Base-by-base conservation (phyloP, 1,284 basidiomycete species). In the Inonotus hispidus region DNA sequence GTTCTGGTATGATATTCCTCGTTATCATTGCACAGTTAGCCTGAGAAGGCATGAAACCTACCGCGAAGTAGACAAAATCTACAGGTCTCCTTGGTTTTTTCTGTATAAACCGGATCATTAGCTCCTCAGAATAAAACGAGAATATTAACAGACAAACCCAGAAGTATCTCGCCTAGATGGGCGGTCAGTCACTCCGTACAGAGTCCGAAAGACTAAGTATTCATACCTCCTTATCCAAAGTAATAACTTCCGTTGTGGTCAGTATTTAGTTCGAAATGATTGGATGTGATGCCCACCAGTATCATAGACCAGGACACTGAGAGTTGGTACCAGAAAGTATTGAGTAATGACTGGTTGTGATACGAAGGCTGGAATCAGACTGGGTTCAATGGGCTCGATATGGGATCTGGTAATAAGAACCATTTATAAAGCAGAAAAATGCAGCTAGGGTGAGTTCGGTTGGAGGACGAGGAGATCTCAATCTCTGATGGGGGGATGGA, bases 381-480 rank as follows among this genome's bases (percentile, higher is more conserved):
- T 32, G 13, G 49, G 49, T 32, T 52, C 49, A 16, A 52, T 27
- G 27, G 49, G 27, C 1, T 52, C 27, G 16, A 35, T 27, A 35
- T 29, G 5, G 13, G 49, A 52, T 3, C 49, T 23, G 16, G 3
- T 19, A 52, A 14, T 5, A 3, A 27, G 78, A 83, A 46, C 66
- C 60, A 47, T 71, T 43, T 39, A 8, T 32, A 8, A 32, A 32
- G 32, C 8, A 32, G 32, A 32, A 8, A 4, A 32, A n/a, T 32
- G 32, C 32, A 32, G 32, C 3, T 4, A 32, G 8, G 32, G 4
- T 32, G 32, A 32, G 32, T 32, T 32, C 32, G 32, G 32, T 8
- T 32, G 8, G 32, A 8, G 32, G 32, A 32, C 8, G 32, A 32
- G 8, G 8, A 32, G 32, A 32, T 32, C 8, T 32, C 4, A 32